Evolutionary conservation across 1,139 yeast species (phyloP), one percentile per base, ranked within the genome.

Genomic region (Zygosaccharomyces pseudobailii): DNA sequence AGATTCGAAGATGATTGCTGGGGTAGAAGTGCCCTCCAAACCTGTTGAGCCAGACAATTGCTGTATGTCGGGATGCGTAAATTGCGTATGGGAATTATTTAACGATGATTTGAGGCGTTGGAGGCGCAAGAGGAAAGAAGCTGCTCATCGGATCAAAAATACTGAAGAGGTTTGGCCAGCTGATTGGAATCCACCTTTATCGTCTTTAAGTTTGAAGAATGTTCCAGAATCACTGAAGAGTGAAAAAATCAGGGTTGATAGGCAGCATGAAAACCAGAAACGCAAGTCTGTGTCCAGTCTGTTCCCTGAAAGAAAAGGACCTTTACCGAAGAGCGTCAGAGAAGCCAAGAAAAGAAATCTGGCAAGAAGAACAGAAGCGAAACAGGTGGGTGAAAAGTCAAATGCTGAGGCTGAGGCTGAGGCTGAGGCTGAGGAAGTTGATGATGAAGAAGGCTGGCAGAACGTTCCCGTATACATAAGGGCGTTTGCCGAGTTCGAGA

Each of bases 51-150:
- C 97, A 2, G 95, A 89, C 59, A 89, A 90, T 65, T 92, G 98
- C 66, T 92, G 98, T 66, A 89, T 89, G 96, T 84, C 95, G 54
- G 98, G 98, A 1, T 92, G 98, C 66, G 81, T 88, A 35, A 87
- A 90, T 66, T 92, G 98, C 67, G 97, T 92, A 1, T 92, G 97
- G 97, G 97, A 90, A 58, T 70, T 87, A 48, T 92, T 80, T 65
- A 83, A 85, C 56, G 97, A 90, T 46, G 97, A 92, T 63, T 61
- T 90, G 43, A 82, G 80, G 55, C 89, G 88, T 24, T 92, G 96
- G 96, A 79, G 80, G 58, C 63, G 55, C 1, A 69, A 74, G 57
- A 72, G 95, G 30, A 67, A 68, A 42, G 65, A 72, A 50, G 97
- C 96, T 0, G 87, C 84, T 0, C 50, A 66, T n/a, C 69, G 68